phyloP scores from a whole-genome alignment of 2,329 filamentous ascomycete genomes.

The Fusarium sublunatum region DNA sequence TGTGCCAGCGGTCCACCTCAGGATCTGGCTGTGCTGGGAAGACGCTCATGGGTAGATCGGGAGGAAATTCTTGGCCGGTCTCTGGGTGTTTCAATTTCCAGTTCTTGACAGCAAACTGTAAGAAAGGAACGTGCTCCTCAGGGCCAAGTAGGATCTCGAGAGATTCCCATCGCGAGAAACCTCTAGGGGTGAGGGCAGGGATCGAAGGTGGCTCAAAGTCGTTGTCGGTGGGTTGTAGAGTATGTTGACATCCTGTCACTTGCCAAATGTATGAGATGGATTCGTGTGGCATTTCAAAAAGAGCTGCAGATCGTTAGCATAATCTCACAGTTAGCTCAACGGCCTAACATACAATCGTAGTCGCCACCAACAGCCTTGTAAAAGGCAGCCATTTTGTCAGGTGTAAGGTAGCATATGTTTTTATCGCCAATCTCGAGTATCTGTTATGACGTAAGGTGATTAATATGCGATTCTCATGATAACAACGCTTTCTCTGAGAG shows the following conservation, averaged over 20 bases:
- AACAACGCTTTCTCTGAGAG: not conserved
- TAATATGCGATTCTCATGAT: conserved; percentile 23
- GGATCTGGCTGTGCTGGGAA: conserved; percentile 79
- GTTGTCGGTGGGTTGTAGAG: conserved; percentile 78
- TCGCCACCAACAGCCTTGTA: conserved; percentile 80
- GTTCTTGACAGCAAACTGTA: conserved; percentile 81
- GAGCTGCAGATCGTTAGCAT: conserved; percentile 55
- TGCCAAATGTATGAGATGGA: conserved; percentile 94
- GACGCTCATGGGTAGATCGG: conserved; percentile 67
- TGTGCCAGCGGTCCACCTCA: conserved; percentile 89
- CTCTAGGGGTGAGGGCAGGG: conserved; percentile 83
- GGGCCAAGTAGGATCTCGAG: conserved; percentile 90
- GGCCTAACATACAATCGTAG: conserved; percentile 70
- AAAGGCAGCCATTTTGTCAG: conserved; percentile 78
- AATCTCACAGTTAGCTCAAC: conserved; percentile 2
- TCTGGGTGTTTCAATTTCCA: conserved; percentile 81
- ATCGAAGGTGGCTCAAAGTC: conserved; percentile 81
- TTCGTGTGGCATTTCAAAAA: conserved; percentile 80
- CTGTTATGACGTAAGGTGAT: conserved; percentile 52
- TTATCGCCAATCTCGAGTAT: conserved; percentile 68
- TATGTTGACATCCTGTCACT: conserved; percentile 89
- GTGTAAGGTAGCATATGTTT: conserved; percentile 65
- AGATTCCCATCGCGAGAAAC: conserved; percentile 94
- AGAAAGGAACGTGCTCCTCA: conserved; percentile 84
- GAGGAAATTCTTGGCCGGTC: conserved; percentile 75